Conservation (phyloP, 2,329 filamentous ascomycete species). For the Phyllachora maydis region DNA sequence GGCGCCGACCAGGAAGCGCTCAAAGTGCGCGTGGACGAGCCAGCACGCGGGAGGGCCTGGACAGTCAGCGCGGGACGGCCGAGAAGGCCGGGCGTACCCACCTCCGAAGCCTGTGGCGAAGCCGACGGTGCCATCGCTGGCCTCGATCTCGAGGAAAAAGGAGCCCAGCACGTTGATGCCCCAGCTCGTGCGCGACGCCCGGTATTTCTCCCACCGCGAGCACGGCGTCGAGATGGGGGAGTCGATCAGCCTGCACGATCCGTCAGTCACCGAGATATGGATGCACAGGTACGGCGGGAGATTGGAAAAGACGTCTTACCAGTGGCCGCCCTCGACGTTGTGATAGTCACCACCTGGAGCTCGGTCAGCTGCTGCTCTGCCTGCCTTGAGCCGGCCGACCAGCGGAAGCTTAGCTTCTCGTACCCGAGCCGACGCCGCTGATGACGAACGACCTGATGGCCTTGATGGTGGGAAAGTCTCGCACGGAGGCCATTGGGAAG, state of each 20-base stretch:
- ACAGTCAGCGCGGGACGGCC: not conserved
- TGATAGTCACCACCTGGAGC: constrained; percentile 84
- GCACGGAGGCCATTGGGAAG: constrained; percentile 23
- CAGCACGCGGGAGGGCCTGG: constrained; percentile 73
- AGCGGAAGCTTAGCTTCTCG: too few relatives aligned
- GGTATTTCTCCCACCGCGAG: constrained; percentile 75
- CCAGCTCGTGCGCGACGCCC: constrained; percentile 75
- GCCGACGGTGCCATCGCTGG: constrained; percentile 75
- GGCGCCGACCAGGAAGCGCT: constrained; percentile 73
- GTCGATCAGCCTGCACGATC: constrained; percentile 58
- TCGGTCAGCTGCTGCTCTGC: too few relatives aligned
- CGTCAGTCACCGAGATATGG: constrained; percentile 9
- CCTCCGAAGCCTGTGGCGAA: constrained; percentile 88
- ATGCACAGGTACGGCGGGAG: too few relatives aligned
- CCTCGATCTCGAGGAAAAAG: constrained; percentile 79
- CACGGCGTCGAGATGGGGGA: constrained; percentile 83
- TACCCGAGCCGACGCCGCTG: constrained; percentile 33
- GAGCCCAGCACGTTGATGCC: constrained; percentile 90
- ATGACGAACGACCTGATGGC: constrained; percentile 54
- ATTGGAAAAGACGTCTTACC: too few relatives aligned
- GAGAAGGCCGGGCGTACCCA: constrained; percentile 9
- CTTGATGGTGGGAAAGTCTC: constrained; percentile 54
- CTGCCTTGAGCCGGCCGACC: too few relatives aligned
- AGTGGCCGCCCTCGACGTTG: constrained; percentile 62
- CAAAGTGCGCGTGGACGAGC: constrained; percentile 85